Percentiles rank a stretch among this genome's conserved stretches.
Conservation (phyloP, 2,329 filamentous ascomycete species). For the Penicillium sp. region DNA sequence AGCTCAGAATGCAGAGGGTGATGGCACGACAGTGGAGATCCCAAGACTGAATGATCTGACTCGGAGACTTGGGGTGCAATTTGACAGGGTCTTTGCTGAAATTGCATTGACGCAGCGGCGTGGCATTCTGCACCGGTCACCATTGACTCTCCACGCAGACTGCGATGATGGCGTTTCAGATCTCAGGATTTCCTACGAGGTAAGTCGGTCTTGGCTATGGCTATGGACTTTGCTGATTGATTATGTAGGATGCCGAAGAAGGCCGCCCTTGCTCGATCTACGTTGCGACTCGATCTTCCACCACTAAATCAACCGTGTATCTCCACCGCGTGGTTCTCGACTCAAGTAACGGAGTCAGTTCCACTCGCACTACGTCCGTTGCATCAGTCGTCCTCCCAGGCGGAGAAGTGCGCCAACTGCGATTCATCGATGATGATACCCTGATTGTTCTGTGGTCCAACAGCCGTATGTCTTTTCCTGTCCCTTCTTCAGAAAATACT, state of each 20-base stretch:
- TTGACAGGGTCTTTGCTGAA: conserved; percentile 57
- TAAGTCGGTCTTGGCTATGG: conserved; percentile 20
- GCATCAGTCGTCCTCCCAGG: conserved; percentile 31
- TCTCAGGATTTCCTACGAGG: conserved; percentile 53
- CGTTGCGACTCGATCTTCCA: conserved; percentile 30
- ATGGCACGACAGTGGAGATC: conserved; percentile 48
- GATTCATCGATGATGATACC: conserved; percentile 59
- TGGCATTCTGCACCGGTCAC: conserved; percentile 61
- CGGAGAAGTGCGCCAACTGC: conserved; percentile 51
- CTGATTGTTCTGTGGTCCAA: conserved; percentile 55
- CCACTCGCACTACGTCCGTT: conserved; percentile 29
- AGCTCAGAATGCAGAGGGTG: conserved; percentile 43
- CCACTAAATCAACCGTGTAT: conserved; percentile 46
- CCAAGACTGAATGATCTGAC: conserved; percentile 61
- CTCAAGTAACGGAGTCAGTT: conserved; percentile 57
- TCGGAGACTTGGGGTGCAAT: conserved; percentile 52
- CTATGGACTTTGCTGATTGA: neutral
- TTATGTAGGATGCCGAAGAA: conserved; percentile 21
- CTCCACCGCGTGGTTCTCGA: conserved; percentile 51
- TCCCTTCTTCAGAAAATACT: neutral
- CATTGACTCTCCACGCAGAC: conserved; percentile 44
- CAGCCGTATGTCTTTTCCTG: conserved; percentile 21
- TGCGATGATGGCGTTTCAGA: conserved; percentile 44
- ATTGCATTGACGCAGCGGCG: conserved; percentile 65
- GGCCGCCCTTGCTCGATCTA: conserved; percentile 30